Conservation (phyloP, 129 eudicot genomes). For the Daucus carota region DNA sequence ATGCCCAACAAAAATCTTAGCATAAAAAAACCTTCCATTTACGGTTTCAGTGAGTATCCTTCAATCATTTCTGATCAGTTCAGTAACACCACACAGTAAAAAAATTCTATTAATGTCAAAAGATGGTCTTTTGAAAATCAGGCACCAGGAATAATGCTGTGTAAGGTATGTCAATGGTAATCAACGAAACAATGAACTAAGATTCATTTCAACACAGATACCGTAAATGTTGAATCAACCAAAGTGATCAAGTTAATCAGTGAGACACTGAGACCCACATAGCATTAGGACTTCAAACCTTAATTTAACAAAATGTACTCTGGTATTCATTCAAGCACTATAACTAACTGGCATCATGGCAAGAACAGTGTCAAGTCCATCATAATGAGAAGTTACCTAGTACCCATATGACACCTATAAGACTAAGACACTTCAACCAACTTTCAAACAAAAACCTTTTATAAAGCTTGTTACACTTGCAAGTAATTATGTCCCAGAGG, state of each 20-base stretch:
- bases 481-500: neutral
- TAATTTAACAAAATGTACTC: neutral
- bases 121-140: neutral
- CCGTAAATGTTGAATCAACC: neutral
- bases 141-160: neutral
- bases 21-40: too few relatives aligned
- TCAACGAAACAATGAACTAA: neutral
- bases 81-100: constrained; percentile 5
- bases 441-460: neutral
- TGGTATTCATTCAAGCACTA: neutral
- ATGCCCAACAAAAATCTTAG: too few relatives aligned
- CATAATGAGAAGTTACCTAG: neutral
- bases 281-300: neutral
- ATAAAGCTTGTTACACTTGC: neutral
- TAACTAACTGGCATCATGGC: neutral
- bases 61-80: neutral
- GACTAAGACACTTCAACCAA: constrained; percentile 9
- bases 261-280: neutral
- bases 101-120: too few relatives aligned
- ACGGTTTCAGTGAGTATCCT: neutral
- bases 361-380: neutral
- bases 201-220: neutral
- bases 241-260: neutral
- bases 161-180: neutral
- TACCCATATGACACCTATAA: neutral